phyloP scores from a whole-genome alignment of 768 basidiomycete species.

The Boletus sp. region DNA sequence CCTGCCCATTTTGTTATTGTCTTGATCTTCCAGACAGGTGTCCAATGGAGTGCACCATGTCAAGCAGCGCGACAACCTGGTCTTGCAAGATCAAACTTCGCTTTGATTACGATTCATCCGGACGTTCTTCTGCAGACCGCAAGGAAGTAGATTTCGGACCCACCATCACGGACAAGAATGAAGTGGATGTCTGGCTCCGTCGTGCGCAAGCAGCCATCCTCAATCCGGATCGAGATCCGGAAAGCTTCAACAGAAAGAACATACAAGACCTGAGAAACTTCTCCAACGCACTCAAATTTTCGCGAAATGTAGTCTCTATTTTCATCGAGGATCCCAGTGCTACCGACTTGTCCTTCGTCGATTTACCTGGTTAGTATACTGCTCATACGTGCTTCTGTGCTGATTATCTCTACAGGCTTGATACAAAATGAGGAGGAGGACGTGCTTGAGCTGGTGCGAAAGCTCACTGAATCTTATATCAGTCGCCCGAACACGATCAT shows the following conservation, averaged over 20 bases:
- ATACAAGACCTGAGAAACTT: slow-evolving; percentile 25
- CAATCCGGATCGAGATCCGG: slow-evolving; percentile 26
- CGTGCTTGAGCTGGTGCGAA: slow-evolving; percentile 44
- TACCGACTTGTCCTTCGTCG: slow-evolving; percentile 52
- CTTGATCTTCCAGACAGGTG: slow-evolving; percentile 36
- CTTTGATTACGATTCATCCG: slow-evolving; percentile 31
- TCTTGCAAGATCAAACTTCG: slow-evolving; percentile 46
- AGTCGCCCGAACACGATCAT: slow-evolving; percentile 53
- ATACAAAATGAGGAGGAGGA: slow-evolving; percentile 52
- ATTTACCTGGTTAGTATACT: slow-evolving; percentile 46
- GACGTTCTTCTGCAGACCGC: slow-evolving; percentile 13
- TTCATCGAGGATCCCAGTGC: slow-evolving; percentile 43
- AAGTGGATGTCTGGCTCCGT: slow-evolving; percentile 43
- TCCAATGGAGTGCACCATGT: slow-evolving; percentile 54
- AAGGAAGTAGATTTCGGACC: slow-evolving; percentile 30
- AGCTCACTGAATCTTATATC: slow-evolving; percentile 50
- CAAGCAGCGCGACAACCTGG: slow-evolving; percentile 38
- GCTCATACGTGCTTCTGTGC: not conserved
- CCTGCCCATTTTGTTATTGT: not conserved
- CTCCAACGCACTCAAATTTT: slow-evolving; percentile 38
- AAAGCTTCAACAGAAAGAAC: slow-evolving; percentile 24
- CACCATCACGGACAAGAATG: slow-evolving; percentile 26
- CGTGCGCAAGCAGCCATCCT: slow-evolving; percentile 48
- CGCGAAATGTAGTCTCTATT: slow-evolving; percentile 50
- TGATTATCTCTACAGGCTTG: slow-evolving; percentile 40